Evolutionary conservation across 768 basidiomycete genomes (phyloP), one percentile per base, ranked within the genome.

Genomic region (Calocybe cyanea): DNA sequence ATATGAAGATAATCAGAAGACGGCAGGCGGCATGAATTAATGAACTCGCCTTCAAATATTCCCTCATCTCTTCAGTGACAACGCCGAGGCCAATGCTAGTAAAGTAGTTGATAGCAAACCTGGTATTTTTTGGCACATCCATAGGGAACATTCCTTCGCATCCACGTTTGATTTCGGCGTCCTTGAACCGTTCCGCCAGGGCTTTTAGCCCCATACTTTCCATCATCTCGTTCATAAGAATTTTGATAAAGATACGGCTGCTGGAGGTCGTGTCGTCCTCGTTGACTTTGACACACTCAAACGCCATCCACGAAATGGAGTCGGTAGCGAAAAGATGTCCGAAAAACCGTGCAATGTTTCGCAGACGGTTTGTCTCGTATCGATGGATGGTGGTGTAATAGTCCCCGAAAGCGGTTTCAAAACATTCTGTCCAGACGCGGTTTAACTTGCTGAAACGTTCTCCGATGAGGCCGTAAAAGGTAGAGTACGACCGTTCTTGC

Each of bases 331-430:
- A 51, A 19, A 98, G 72, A 61, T 96, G 93, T 1, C 96, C 96
- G 56, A 99, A 97, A 73, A 99, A 92, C 34, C 93, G 83, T 8
- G 91, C 89, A 51, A 99, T 96, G 62, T 98, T 99, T 42, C 96
- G 91, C 17, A 99, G 74, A 9, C 94, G 89, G 66, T 98, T 99
- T 15, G 96, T 96, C 67, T 99, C 96, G 66, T 97, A 98, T 51
- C 96, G 87, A 71, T 99, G 96, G 58, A 98, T 92, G 4, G 96
- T 98, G 17, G 80, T 83, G 71, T 93, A 99, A 67, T 98, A 98
- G 60, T 79, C 87, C 35, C 60, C 65, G 67, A 98, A 98, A 1
- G 92, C 89, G 46, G 80, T 66, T 63, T 99, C 93, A 62, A 90
- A 87, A 53, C 75, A 77, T 35, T 93, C 91, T 48, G 86, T 88